Percentiles rank a stretch among this genome's conserved stretches.
phyloP scores from a whole-genome alignment of 164 flowering plant species.

The Aristolochia contorta region DNA sequence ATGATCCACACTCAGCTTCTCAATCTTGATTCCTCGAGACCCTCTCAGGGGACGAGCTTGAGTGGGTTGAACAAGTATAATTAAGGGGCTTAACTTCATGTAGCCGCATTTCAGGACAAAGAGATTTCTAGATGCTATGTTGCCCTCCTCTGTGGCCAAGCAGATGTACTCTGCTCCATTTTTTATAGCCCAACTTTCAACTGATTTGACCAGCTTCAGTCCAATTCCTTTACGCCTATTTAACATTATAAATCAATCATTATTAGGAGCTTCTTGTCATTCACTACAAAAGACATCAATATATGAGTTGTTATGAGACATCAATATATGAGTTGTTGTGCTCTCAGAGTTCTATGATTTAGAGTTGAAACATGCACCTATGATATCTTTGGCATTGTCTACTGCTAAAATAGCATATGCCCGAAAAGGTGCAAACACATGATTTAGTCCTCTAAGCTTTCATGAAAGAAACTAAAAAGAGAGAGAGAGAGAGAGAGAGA shows the following conservation, averaged over 20 bases:
- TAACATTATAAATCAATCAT: no score
- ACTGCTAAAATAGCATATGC: no score
- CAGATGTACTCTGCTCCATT: constrained; percentile 35
- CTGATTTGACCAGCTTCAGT: constrained; percentile 29
- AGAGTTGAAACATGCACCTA: no score
- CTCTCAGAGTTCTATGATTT: no score
- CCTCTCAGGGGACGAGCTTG: constrained; percentile 4
- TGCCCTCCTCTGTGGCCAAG: constrained; percentile 37
- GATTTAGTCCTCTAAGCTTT: no score
- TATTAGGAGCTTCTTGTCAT: no score
- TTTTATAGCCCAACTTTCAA: constrained; percentile 36
- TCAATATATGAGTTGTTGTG: no score
- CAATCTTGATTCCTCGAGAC: constrained; percentile 19
- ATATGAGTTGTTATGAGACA: no score
- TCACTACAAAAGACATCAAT: no score
- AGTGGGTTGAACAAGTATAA: constrained; percentile 30
- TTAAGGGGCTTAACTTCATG: constrained; percentile 21
- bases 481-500: constrained; percentile 1
- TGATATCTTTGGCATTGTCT: no score
- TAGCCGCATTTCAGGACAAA: constrained; percentile 35
- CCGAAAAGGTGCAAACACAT: no score
- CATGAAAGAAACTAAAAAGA: not conserved
- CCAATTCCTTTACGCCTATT: constrained; percentile 40
- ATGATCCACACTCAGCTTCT: constrained; percentile 30
- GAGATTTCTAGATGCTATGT: constrained; percentile 35